phyloP scores from a whole-genome alignment of 2,329 filamentous ascomycete species.

The Beauveria scarabaeidicola region DNA sequence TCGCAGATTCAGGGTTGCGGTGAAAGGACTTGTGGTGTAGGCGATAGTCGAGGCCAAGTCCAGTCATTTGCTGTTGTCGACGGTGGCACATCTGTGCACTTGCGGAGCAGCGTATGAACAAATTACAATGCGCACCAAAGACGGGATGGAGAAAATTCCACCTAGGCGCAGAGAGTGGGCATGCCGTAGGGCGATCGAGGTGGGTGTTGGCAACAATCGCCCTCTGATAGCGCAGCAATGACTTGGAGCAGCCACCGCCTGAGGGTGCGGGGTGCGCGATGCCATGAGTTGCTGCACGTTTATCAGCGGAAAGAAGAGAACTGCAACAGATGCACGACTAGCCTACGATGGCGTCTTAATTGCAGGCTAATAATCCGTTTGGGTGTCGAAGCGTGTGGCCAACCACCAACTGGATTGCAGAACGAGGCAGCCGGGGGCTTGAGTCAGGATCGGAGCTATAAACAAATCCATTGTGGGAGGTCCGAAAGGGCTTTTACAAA shows the following conservation, averaged over 20 bases:
- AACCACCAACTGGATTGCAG: conserved; percentile 1
- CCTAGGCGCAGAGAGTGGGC: conserved; percentile 5
- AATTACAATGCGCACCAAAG: not conserved
- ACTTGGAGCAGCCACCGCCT: conserved; percentile 3
- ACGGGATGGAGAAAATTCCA: conserved; percentile 4
- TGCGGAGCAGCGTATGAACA: not conserved
- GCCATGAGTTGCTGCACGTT: not conserved
- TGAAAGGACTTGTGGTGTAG: not conserved
- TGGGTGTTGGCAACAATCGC: conserved; percentile 3
- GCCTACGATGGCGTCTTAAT: not conserved
- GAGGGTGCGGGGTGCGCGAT: conserved; percentile 5
- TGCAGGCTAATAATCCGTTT: not conserved
- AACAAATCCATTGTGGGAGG: not conserved
- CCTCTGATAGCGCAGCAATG: not conserved
- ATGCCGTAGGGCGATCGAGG: conserved; percentile 7
- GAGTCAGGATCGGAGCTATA: not conserved
- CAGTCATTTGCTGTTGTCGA: not conserved
- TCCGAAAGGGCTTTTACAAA: not conserved
- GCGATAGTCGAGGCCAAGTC: not conserved
- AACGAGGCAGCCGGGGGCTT: not conserved
- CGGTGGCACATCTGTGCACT: not conserved
- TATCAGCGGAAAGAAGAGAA: not conserved
- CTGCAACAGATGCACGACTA: not conserved
- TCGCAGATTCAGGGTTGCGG: not conserved
- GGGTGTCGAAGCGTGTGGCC: not conserved